Percentiles rank a stretch among this genome's conserved stretches.
Evolutionary conservation across 2,329 filamentous ascomycete genomes (phyloP).

Genomic region (Huntiella abstrusa): DNA sequence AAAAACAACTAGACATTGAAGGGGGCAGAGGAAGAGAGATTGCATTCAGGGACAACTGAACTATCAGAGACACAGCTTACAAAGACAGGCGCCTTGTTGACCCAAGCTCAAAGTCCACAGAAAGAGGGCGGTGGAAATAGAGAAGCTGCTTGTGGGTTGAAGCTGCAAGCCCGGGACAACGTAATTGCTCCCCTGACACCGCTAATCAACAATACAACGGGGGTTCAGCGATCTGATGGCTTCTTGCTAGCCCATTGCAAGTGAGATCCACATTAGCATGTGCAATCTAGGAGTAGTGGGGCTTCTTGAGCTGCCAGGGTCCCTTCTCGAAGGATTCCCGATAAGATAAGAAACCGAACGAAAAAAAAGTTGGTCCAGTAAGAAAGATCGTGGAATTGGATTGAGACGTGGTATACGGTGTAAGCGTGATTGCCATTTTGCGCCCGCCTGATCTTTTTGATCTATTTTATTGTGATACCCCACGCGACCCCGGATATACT

Average conservation of each 20-base stretch:
- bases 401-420: neutral
- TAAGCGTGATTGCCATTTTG: slow-evolving; percentile 2
- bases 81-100: slow-evolving; percentile 3
- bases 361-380: slow-evolving; percentile 3
- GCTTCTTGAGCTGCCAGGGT: neutral
- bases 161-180: neutral
- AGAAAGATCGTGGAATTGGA: neutral
- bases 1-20: neutral
- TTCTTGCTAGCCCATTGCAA: neutral
- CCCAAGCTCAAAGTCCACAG: slow-evolving; percentile 6
- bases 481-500: neutral
- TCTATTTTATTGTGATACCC: neutral
- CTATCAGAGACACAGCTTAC: neutral
- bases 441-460: neutral
- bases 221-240: neutral
- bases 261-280: slow-evolving; percentile 4
- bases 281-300: neutral
- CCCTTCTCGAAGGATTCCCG: neutral
- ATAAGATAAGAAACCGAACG: slow-evolving; percentile 3
- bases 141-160: neutral
- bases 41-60: slow-evolving; percentile 1
- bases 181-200: neutral
- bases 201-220: neutral
- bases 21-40: slow-evolving; percentile 3
- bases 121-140: neutral